These are phyloP conservation scores for Allomyces macrogynus DNA, from an alignment of 192 early-diverging fungal species.

Conservation along the genomic window DNA sequence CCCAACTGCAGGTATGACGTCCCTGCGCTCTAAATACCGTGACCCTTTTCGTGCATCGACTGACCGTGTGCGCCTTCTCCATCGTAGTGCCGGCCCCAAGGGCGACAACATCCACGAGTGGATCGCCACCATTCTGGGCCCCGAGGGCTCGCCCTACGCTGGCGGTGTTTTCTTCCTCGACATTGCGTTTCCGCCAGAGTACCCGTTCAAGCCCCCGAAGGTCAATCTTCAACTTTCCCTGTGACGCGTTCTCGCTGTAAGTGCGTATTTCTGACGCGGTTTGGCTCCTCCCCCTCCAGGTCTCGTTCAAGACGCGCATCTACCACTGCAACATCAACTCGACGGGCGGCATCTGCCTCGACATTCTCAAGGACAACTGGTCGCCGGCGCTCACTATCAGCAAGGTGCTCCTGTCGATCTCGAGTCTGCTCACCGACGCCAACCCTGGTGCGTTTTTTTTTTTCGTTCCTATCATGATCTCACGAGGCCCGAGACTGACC, in stretches of 20 bases:
- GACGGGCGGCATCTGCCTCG: constrained; percentile 73
- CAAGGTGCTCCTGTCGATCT: constrained; percentile 87
- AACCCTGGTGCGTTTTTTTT: constrained; percentile 31
- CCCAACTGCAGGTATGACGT: constrained; percentile 58
- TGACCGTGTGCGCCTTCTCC: background rate
- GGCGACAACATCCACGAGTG: constrained; percentile 93
- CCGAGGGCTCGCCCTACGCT: constrained; percentile 69
- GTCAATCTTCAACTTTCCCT: too few species aligned
- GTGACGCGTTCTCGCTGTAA: background rate
- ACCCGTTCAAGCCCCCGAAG: constrained; percentile 93
- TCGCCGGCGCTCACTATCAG: constrained; percentile 85
- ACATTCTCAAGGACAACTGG: constrained; percentile 96
- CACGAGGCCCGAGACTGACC: too few species aligned
- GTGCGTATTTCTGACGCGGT: background rate
- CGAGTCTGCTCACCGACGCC: constrained; percentile 78
- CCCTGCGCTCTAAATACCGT: too few species aligned
- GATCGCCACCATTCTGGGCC: constrained; percentile 84
- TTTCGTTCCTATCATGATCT: too few species aligned
- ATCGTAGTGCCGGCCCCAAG: constrained; percentile 73
- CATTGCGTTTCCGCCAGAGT: constrained; percentile 76
- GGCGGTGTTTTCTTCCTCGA: constrained; percentile 86
- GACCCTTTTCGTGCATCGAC: too few species aligned
- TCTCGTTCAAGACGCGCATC: constrained; percentile 75
- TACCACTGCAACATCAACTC: constrained; percentile 96
- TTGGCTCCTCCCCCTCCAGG: constrained; percentile 15